phyloP scores from a whole-genome alignment of 345 rosid genomes.

The Cardamine chenopodiifolia region DNA sequence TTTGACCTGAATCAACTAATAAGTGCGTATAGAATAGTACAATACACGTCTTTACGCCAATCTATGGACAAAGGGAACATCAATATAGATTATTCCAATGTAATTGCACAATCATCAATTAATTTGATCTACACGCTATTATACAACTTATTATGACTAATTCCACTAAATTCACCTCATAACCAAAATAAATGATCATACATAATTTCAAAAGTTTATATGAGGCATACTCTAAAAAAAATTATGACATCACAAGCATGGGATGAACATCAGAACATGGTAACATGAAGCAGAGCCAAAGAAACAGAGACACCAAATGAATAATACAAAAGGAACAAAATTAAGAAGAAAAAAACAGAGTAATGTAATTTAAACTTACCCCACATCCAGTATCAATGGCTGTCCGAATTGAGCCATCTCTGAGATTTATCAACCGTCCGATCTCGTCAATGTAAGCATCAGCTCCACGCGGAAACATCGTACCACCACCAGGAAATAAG shows the following conservation, averaged over 20 bases:
- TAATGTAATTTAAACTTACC: conserved; percentile 50
- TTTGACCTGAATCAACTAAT: not conserved
- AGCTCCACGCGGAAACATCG: conserved; percentile 89
- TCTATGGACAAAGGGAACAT: conserved; percentile 38
- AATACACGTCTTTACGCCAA: not conserved
- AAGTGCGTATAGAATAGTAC: not conserved
- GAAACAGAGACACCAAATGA: conserved; percentile 21
- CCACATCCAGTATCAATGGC: conserved; percentile 99
- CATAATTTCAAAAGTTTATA: not conserved
- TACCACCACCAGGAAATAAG: conserved; percentile 90
- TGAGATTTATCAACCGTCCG: conserved; percentile 68
- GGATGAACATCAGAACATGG: conserved; percentile 35
- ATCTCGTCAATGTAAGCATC: conserved; percentile 73
- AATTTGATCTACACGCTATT: conserved; percentile 6
- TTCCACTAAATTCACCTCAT: not conserved
- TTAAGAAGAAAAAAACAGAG: conserved; percentile 10
- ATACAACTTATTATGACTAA: not conserved
- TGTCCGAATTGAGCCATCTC: conserved; percentile 76
- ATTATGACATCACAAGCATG: conserved; percentile 31
- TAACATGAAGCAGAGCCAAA: conserved; percentile 18
- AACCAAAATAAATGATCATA: not conserved
- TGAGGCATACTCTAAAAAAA: not conserved
- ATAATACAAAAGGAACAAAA: conserved; percentile 12
- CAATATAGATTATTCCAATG: conserved; percentile 13
- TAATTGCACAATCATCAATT: conserved; percentile 32